phyloP scores from a whole-genome alignment of 202 grass and related monocot genomes.

The Panicum virgatum region DNA sequence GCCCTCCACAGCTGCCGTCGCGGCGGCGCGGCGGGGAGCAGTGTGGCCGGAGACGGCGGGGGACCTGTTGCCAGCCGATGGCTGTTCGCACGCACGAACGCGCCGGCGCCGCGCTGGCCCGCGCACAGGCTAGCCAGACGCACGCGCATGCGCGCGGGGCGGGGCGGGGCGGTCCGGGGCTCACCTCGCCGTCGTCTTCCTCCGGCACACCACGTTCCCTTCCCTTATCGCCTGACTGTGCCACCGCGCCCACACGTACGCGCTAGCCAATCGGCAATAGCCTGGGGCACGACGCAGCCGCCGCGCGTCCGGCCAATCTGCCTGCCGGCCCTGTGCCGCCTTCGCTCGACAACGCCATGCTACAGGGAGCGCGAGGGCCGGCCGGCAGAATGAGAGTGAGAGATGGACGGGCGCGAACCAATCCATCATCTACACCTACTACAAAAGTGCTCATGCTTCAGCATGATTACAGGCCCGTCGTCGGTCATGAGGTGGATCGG shows the following conservation, averaged over 20 bases:
- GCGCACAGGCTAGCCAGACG: conserved; percentile 1
- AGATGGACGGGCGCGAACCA: neutral
- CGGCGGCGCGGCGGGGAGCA: too few relatives aligned
- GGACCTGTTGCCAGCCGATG: too few relatives aligned
- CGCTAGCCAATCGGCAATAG: too few relatives aligned
- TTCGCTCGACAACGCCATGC: neutral
- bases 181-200: conserved; percentile 36
- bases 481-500: conserved; percentile 3
- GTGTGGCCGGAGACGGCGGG: too few relatives aligned
- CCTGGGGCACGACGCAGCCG: neutral
- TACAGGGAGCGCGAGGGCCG: neutral
- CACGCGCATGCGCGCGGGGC: conserved; percentile 2
- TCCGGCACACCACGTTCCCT: conserved; percentile 51
- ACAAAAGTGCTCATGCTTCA: neutral
- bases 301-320: conserved; percentile 12
- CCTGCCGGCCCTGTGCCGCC: neutral
- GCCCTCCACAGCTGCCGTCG: too few relatives aligned
- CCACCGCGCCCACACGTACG: neutral
- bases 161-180: neutral
- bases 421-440: neutral
- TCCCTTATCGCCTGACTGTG: conserved; percentile 13
- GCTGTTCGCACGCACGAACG: neutral
- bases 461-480: neutral
- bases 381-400: neutral
- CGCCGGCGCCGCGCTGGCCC: neutral